Conservation (phyloP, 2,329 filamentous ascomycete genomes). For the Chrysoporthe puriensis region DNA sequence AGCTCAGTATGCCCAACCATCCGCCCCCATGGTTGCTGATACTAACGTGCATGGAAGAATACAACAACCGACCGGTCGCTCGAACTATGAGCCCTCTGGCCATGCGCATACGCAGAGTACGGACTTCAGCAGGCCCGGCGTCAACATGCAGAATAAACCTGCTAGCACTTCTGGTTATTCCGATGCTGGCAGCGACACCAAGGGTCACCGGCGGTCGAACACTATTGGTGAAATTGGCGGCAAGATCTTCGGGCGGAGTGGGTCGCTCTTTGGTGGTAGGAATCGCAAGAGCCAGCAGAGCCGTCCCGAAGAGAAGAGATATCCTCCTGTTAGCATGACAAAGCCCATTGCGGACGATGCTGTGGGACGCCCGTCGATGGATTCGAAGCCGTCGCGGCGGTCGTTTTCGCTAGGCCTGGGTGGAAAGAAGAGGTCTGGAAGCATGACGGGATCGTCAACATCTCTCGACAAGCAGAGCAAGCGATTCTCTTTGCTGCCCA, state of each 20-base stretch:
- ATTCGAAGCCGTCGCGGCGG: slow-evolving; percentile 67
- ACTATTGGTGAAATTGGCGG: slow-evolving; percentile 82
- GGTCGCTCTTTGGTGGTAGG: slow-evolving; percentile 75
- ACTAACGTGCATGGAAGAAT: slow-evolving; percentile 90
- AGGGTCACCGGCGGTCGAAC: slow-evolving; percentile 70
- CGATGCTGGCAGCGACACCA: slow-evolving; percentile 50
- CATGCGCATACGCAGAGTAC: slow-evolving; percentile 54
- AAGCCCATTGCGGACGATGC: slow-evolving; percentile 66
- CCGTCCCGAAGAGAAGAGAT: slow-evolving; percentile 68
- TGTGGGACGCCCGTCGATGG: slow-evolving; percentile 63
- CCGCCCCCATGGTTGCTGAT: slow-evolving; percentile 81
- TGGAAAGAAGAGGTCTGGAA: slow-evolving; percentile 72
- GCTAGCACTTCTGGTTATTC: slow-evolving; percentile 62
- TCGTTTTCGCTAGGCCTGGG: slow-evolving; percentile 72
- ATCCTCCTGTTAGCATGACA: slow-evolving; percentile 91
- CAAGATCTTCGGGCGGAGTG: slow-evolving; percentile 82
- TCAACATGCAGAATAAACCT: slow-evolving; percentile 63
- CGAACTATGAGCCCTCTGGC: slow-evolving; percentile 59
- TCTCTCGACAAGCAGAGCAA: slow-evolving; percentile 61
- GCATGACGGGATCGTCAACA: slow-evolving; percentile 60
- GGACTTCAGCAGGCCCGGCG: slow-evolving; percentile 62
- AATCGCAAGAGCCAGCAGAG: slow-evolving; percentile 50
- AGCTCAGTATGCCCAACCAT: slow-evolving; percentile 85
- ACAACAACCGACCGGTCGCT: slow-evolving; percentile 72
- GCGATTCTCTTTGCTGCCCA: slow-evolving; percentile 72